These are phyloP conservation scores for Sclerotinia spermophila DNA, from an alignment of 2,329 filamentous ascomycete genomes.

Conservation along the genomic window DNA sequence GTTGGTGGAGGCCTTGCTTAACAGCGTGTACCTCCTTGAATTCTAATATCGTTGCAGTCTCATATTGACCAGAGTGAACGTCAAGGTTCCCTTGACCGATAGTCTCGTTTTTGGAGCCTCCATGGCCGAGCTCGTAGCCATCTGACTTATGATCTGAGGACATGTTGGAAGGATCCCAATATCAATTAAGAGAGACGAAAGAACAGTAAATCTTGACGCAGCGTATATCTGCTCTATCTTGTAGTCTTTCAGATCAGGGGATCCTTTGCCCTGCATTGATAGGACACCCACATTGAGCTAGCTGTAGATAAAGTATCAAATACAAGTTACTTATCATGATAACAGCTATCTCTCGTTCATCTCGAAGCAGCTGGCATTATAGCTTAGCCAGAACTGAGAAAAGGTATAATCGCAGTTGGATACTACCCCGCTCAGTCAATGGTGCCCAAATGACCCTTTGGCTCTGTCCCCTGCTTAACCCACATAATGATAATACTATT, in stretches of 20 bases:
- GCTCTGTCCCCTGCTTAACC: background rate
- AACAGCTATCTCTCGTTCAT: background rate
- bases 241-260: background rate
- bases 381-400: background rate
- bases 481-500: background rate
- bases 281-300: background rate
- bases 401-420: background rate
- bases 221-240: background rate
- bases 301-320: background rate
- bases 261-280: background rate
- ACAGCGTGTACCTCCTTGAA: slow-evolving; percentile 7
- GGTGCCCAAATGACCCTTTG: background rate
- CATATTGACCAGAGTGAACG: background rate
- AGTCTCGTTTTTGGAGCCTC: background rate
- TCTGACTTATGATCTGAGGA: background rate
- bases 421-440: background rate
- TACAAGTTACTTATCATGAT: slow-evolving; percentile 6
- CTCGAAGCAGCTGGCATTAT: background rate
- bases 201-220: background rate
- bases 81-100: background rate
- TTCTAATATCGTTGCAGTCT: background rate
- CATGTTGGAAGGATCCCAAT: background rate
- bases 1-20: slow-evolving; percentile 31
- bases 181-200: background rate
- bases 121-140: slow-evolving; percentile 11